phyloP scores from a whole-genome alignment of 2,329 filamentous ascomycete species.

The Xylaria sp. region DNA sequence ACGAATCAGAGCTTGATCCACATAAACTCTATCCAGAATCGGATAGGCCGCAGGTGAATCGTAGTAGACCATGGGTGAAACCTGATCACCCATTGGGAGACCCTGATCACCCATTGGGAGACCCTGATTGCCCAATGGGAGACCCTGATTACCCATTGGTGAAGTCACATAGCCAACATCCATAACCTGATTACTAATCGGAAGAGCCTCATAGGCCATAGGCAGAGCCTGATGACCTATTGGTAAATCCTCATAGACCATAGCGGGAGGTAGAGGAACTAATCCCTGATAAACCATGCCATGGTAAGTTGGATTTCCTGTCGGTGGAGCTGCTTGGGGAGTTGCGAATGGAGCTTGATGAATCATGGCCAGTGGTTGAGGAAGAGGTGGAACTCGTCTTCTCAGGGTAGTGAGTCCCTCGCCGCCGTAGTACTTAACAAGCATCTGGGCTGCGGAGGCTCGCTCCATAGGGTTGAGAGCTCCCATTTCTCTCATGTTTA shows the following conservation, averaged over 20 bases:
- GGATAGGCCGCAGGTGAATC: background rate
- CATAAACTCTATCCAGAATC: background rate
- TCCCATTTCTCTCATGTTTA: constrained; percentile 17
- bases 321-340: background rate
- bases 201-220: background rate
- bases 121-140: no score
- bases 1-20: background rate
- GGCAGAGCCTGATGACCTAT: background rate
- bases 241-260: background rate
- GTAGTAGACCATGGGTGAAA: background rate
- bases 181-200: no score
- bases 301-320: background rate
- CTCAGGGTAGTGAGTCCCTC: background rate
- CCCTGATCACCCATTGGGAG: no score
- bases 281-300: background rate
- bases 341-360: background rate
- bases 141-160: no score
- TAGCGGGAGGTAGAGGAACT: no score
- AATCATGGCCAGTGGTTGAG: background rate
- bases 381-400: background rate
- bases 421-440: constrained; percentile 25
- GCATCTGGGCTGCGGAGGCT: constrained; percentile 39
- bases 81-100: no score
- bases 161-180: no score
- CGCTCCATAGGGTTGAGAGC: constrained; percentile 8